Percentiles rank a stretch among this genome's conserved stretches.
These are phyloP conservation scores for Colletotrichum phormii DNA, from an alignment of 2,329 filamentous ascomycete species.

Conservation along the genomic window DNA sequence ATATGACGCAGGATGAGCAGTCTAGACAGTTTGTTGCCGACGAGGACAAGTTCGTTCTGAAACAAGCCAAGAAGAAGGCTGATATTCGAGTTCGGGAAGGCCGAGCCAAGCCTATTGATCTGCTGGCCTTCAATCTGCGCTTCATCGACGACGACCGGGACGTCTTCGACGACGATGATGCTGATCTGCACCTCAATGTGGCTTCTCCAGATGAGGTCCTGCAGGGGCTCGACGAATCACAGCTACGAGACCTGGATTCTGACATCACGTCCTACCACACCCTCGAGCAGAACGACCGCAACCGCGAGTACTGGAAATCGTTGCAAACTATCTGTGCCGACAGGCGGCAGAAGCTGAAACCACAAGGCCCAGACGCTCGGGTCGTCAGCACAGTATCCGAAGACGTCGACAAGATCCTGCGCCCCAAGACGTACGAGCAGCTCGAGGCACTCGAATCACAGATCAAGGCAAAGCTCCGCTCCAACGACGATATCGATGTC, in stretches of 20 bases:
- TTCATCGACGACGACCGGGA: slow-evolving; percentile 89
- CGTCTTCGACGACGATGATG: slow-evolving; percentile 86
- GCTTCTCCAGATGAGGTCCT: slow-evolving; percentile 86
- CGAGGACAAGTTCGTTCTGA: slow-evolving; percentile 95
- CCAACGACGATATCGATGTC: slow-evolving; percentile 91
- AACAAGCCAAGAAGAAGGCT: slow-evolving; percentile 98
- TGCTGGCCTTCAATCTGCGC: slow-evolving; percentile 89
- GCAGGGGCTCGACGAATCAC: slow-evolving; percentile 73
- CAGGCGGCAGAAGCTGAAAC: slow-evolving; percentile 73
- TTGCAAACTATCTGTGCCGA: slow-evolving; percentile 87
- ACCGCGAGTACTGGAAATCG: slow-evolving; percentile 92
- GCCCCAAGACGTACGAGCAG: slow-evolving; percentile 87
- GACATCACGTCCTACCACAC: slow-evolving; percentile 85
- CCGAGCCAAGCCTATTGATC: slow-evolving; percentile 92
- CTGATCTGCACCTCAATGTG: slow-evolving; percentile 78
- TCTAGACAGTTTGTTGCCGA: slow-evolving; percentile 88
- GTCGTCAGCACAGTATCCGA: slow-evolving; percentile 84
- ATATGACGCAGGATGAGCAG: slow-evolving; percentile 80
- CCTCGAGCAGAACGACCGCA: slow-evolving; percentile 81
- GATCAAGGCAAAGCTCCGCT: slow-evolving; percentile 86
- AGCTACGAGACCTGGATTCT: slow-evolving; percentile 81
- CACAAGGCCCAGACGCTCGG: slow-evolving; percentile 73
- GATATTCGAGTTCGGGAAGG: slow-evolving; percentile 93
- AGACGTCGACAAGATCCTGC: slow-evolving; percentile 89
- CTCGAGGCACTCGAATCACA: slow-evolving; percentile 88